A percentile compares a stretch with the other conserved stretches of the same genome.
These are phyloP conservation scores for Globisporangium irregulare DNA, from an alignment of 352 stramenopile genomes.

Conservation along the genomic window DNA sequence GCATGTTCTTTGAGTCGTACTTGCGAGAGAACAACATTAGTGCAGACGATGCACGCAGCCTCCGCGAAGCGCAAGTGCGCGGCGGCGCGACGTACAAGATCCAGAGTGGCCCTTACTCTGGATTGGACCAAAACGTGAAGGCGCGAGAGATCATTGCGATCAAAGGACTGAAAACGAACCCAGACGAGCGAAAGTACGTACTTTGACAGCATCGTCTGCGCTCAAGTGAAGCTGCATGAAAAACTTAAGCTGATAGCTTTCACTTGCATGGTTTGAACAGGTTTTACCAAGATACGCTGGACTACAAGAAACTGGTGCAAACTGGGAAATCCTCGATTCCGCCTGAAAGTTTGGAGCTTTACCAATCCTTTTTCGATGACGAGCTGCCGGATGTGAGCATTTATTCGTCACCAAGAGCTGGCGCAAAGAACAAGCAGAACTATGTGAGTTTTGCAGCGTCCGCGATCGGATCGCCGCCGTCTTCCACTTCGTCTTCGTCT, in stretches of 20 bases:
- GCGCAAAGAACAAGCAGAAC: background rate
- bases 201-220: background rate
- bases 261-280: conserved; percentile 16
- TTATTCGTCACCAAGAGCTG: conserved; percentile 24
- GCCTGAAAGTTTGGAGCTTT: conserved; percentile 67
- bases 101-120: conserved; percentile 65
- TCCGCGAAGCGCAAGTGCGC: conserved; percentile 67
- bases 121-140: conserved; percentile 81
- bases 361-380: conserved; percentile 82
- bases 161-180: conserved; percentile 73
- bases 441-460: conserved; percentile 21
- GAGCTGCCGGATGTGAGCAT: conserved; percentile 57
- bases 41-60: conserved; percentile 51
- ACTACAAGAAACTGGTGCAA: conserved; percentile 68
- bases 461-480: conserved; percentile 16
- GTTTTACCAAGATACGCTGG: conserved; percentile 64
- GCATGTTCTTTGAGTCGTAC: conserved; percentile 81
- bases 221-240: too few relatives aligned
- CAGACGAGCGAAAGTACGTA: conserved; percentile 57
- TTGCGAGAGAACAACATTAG: conserved; percentile 76
- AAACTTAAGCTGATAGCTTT: background rate
- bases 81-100: conserved; percentile 80
- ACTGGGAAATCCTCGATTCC: conserved; percentile 48
- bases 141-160: conserved; percentile 64
- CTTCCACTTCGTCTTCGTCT: conserved; percentile 8